Percentiles rank a stretch among this genome's conserved stretches.
Evolutionary conservation across 495 filamentous ascomycete genomes (phyloP).

Genomic region (Recurvomyces mirabilis): DNA sequence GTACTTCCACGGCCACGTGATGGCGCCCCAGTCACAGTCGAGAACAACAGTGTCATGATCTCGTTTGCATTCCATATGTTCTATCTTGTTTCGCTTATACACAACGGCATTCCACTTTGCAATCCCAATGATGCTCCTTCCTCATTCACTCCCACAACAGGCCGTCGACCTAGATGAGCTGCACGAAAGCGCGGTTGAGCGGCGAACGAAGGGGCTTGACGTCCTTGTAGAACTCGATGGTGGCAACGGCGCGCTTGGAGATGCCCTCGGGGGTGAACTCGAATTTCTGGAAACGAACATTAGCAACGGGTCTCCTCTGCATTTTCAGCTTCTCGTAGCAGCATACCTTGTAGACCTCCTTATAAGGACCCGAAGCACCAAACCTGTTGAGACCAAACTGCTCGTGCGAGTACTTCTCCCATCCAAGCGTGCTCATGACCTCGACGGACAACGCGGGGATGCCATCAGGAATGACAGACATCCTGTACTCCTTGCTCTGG

Average conservation of each 20-base stretch:
- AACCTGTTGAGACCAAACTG: constrained; percentile 99
- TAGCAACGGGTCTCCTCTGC: constrained; percentile 11
- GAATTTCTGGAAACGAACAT: constrained; percentile 60
- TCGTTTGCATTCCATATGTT: too few relatives aligned
- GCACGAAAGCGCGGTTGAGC: constrained; percentile 84
- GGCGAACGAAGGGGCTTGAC: constrained; percentile 79
- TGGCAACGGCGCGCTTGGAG: constrained; percentile 81
- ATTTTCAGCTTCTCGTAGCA: neutral
- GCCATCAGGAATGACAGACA: constrained; percentile 82
- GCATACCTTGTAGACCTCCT: constrained; percentile 88
- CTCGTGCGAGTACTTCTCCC: constrained; percentile 97
- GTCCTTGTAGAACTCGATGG: constrained; percentile 94
- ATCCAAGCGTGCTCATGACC: constrained; percentile 85
- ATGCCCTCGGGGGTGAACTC: constrained; percentile 96
- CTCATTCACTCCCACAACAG: too few relatives aligned
- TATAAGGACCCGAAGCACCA: constrained; percentile 91
- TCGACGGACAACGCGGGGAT: constrained; percentile 91
- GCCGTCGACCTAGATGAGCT: constrained; percentile 68
- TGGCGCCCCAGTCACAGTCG: too few relatives aligned
- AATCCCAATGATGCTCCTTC: too few relatives aligned
- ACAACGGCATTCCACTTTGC: neutral
- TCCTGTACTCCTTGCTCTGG: constrained; percentile 86
- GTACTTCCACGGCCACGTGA: too few relatives aligned
- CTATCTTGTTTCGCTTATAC: too few relatives aligned
- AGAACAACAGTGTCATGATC: too few relatives aligned